A percentile compares a stretch with the other conserved stretches of the same genome.
Evolutionary conservation across 2,329 filamentous ascomycete genomes (phyloP).

Genomic region (Colletotrichum sp.): DNA sequence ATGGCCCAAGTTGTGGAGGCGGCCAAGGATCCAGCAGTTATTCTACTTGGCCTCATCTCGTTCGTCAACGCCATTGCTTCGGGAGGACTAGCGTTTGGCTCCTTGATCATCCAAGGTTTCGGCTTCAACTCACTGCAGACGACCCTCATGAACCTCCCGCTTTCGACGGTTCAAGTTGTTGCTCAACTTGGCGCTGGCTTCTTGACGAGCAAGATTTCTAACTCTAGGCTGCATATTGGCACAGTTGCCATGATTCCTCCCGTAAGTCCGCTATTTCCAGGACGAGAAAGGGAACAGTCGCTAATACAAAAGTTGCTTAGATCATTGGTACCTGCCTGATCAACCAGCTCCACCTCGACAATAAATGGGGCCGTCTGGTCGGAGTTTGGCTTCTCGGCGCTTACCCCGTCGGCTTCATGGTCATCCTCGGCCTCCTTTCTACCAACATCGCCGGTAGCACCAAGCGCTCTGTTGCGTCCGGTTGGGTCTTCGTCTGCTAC

Average conservation of each 20-base stretch:
- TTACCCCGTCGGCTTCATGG: slow-evolving; percentile 19
- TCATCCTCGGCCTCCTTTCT: slow-evolving; percentile 20
- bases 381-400: slow-evolving; percentile 15
- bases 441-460: slow-evolving; percentile 34
- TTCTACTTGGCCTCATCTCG: slow-evolving; percentile 25
- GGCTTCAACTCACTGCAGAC: slow-evolving; percentile 59
- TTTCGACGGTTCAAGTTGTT: slow-evolving; percentile 8
- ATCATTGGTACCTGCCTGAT: slow-evolving; percentile 13
- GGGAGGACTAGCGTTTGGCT: slow-evolving; percentile 3
- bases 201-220: slow-evolving; percentile 4
- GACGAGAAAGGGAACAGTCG: background rate
- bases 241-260: slow-evolving; percentile 13
- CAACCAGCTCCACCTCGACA: slow-evolving; percentile 13
- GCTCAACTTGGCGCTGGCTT: slow-evolving; percentile 8
- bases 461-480: slow-evolving; percentile 31
- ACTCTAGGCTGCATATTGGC: slow-evolving; percentile 3
- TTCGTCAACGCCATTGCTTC: slow-evolving; percentile 16
- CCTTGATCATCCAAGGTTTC: slow-evolving; percentile 57
- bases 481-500: slow-evolving; percentile 33
- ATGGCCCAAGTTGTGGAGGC: slow-evolving; percentile 24
- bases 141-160: slow-evolving; percentile 61
- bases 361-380: slow-evolving; percentile 15
- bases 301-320: background rate
- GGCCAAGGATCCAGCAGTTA: slow-evolving; percentile 21
- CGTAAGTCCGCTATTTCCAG: background rate